These are phyloP conservation scores for Diaporthe nobilis DNA, from an alignment of 2,329 filamentous ascomycete genomes.

Conservation along the genomic window DNA sequence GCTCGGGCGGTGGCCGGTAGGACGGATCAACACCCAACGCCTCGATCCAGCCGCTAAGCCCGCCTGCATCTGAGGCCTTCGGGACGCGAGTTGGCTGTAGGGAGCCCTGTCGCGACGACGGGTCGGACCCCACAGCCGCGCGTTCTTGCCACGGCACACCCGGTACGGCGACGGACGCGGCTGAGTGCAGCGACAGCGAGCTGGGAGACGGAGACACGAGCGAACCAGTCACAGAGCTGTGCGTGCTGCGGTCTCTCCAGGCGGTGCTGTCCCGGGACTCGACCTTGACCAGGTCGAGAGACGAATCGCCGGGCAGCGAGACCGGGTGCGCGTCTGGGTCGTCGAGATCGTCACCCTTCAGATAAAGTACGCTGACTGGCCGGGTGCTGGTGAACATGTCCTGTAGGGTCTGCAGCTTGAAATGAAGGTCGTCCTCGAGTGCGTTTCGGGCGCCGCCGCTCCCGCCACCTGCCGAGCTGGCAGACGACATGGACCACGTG, in stretches of 20 bases:
- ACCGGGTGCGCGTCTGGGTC: constrained; percentile 87
- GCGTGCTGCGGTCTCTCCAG: constrained; percentile 68
- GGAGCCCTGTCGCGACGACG: constrained; percentile 59
- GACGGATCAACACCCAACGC: constrained; percentile 89
- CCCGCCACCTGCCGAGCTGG: constrained; percentile 69
- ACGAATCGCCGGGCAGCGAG: constrained; percentile 75
- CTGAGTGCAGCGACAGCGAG: constrained; percentile 73
- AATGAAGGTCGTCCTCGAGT: constrained; percentile 81
- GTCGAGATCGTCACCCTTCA: constrained; percentile 82
- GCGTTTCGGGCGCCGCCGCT: constrained; percentile 60
- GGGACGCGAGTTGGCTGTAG: constrained; percentile 67
- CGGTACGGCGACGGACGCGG: constrained; percentile 60
- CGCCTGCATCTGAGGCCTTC: constrained; percentile 73
- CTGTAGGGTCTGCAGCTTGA: constrained; percentile 82
- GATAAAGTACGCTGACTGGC: constrained; percentile 82
- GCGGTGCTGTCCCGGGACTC: constrained; percentile 63
- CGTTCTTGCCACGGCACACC: constrained; percentile 70
- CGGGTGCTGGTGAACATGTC: constrained; percentile 92
- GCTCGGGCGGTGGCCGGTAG: constrained; percentile 85
- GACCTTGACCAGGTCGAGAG: constrained; percentile 68
- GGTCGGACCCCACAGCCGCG: constrained; percentile 63
- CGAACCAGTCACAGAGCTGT: constrained; percentile 72
- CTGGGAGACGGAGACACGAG: constrained; percentile 78
- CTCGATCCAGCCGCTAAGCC: constrained; percentile 87
- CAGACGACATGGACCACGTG: constrained; percentile 94